Evolutionary conservation across 225 moss, liverwort and hornwort genomes (phyloP), one percentile per base, ranked within the genome.

Genomic region (Straminergon stramineum): DNA sequence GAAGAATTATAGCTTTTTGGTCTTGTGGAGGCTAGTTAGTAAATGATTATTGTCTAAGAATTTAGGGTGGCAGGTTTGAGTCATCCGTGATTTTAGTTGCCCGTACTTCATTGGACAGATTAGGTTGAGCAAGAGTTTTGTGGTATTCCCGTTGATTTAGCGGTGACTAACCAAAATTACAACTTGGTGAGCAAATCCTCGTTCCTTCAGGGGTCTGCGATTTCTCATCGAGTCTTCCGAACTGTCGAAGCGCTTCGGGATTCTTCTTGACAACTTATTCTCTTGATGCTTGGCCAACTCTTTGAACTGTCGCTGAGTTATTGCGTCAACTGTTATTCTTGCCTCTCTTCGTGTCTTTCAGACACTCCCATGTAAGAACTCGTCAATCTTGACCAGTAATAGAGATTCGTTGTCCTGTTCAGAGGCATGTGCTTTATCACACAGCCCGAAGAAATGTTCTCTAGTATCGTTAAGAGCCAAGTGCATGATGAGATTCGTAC

Each of bases 321-420:
- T 45, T 32, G 45, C 79, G 27, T 79, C 79, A 58, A 58, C 58
- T n/a, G 39, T 82, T 32, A 7, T 75, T 71, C 79, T 70, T 17
- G 31, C 48, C 60, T 62, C 77, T 71, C 58, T 55, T 39, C 79
- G 62, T 64, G 68, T 34, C 55, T 76, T 17, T 87, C 77, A 91
- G 88, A 78, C 87, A 86, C 87, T 92, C 86, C 57, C 88, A 81
- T 92, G 91, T 52, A 95, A 79, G 70, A 95, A 95, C 77, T 93
- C 93, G 58, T 95, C 94, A 90, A 95, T 91, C 83, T 90, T 93
- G 84, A 90, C 64, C 68, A 93, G 75, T 66, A 93, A 68, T 32
- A 58, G 90, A 43, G 90, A 84, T 39, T 87, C 89, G 34, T 77
- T 82, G 81, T 85, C n/a, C 28, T 64, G 69, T 61, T 91, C 86